phyloP scores from a whole-genome alignment of 1,284 basidiomycete species.

The Cutaneotrichosporon spelunceum region DNA sequence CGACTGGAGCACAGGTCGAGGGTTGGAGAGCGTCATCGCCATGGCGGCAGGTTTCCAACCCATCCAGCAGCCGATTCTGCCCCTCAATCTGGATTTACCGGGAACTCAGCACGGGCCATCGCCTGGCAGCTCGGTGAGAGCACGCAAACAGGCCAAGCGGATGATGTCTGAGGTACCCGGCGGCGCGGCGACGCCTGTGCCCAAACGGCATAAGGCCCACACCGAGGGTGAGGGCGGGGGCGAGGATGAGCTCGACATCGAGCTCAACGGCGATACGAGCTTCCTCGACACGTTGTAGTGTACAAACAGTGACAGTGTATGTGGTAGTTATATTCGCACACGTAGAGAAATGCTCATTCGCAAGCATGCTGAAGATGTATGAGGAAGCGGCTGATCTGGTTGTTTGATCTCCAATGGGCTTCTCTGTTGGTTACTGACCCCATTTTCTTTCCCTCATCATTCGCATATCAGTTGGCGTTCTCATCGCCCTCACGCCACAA shows the following conservation, averaged over 20 bases:
- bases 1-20: slow-evolving; percentile 18
- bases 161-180: slow-evolving; percentile 36
- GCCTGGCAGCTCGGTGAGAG: slow-evolving; percentile 35
- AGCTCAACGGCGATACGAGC: slow-evolving; percentile 20
- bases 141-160: slow-evolving; percentile 40
- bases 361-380: neutral
- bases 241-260: slow-evolving; percentile 13
- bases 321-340: neutral
- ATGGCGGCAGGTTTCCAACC: slow-evolving; percentile 17
- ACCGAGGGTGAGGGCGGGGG: slow-evolving; percentile 1
- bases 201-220: slow-evolving; percentile 26
- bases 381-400: neutral
- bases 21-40: slow-evolving; percentile 26
- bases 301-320: neutral
- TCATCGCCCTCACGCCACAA: neutral
- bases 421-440: neutral
- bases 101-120: slow-evolving; percentile 9
- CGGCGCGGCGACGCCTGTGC: slow-evolving; percentile 43
- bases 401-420: neutral
- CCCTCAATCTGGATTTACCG: slow-evolving; percentile 12
- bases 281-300: slow-evolving; percentile 17
- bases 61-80: slow-evolving; percentile 13
- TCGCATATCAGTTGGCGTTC: neutral
- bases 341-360: neutral
- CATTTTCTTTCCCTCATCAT: too few species aligned